Evolutionary conservation across 1,284 basidiomycete species (phyloP).

Genomic region (Gymnopus androsaceus): DNA sequence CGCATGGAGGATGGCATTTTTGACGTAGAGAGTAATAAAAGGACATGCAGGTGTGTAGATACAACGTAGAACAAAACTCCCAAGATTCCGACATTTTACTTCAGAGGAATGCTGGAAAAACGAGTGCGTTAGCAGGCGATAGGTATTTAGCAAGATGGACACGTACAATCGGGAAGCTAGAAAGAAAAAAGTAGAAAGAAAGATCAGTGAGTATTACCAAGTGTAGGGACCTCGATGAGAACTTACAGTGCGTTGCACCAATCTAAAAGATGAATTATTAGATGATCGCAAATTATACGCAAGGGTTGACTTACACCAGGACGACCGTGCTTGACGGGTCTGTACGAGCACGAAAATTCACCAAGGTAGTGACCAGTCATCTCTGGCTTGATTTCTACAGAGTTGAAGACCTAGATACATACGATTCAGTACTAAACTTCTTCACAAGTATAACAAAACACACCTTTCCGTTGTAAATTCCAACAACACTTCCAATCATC

Average conservation of each 20-base stretch:
- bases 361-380: constrained; percentile 99
- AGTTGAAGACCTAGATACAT: constrained; percentile 89
- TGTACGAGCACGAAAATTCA: constrained; percentile 94
- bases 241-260: constrained; percentile 85
- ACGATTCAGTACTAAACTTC: not conserved
- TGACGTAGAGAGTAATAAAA: not conserved
- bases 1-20: constrained; percentile 12
- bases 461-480: constrained; percentile 98
- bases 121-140: constrained; percentile 2
- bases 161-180: constrained; percentile 73
- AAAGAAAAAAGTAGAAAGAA: constrained; percentile 15
- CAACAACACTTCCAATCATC: constrained; percentile 98
- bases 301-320: constrained; percentile 83
- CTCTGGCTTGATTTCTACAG: constrained; percentile 99
- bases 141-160: constrained; percentile 7
- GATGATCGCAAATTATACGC: not conserved
- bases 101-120: constrained; percentile 68
- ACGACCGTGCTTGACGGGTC: constrained; percentile 99
- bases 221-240: constrained; percentile 7
- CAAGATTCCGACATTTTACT: constrained; percentile 46
- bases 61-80: not conserved
- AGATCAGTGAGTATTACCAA: not conserved
- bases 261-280: constrained; percentile 49
- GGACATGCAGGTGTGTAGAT: not conserved
- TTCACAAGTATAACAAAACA: constrained; percentile 18